Evolutionary conservation across 1,284 basidiomycete genomes (phyloP).

Genomic region (Puccinia horiana): DNA sequence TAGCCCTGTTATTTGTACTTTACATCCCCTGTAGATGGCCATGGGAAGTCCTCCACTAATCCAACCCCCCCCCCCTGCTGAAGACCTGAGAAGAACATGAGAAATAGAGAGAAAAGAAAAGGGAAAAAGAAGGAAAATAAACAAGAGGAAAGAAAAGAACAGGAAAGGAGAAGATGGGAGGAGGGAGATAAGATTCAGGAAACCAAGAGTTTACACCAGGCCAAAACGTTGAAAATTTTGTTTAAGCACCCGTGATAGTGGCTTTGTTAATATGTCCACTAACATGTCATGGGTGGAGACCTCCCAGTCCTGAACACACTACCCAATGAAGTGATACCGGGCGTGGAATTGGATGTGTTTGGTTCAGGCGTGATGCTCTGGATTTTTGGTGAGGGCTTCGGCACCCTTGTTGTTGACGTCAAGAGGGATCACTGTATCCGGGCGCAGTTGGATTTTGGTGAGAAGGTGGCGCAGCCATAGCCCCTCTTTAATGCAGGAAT

Average conservation of each 20-base stretch:
- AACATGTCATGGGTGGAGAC: not conserved
- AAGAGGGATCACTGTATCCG: not conserved
- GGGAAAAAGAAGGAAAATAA: too few relatives aligned
- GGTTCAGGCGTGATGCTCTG: not conserved
- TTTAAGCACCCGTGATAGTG: not conserved
- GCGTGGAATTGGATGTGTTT: slow-evolving; percentile 27
- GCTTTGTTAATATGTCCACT: not conserved
- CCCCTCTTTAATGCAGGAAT: not conserved
- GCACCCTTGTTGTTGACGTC: not conserved
- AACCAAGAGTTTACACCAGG: too few relatives aligned
- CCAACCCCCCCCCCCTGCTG: too few relatives aligned
- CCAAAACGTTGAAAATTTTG: not conserved
- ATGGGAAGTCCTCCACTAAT: too few relatives aligned
- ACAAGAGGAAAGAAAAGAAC: too few relatives aligned
- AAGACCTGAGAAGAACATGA: too few relatives aligned
- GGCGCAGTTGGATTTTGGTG: not conserved
- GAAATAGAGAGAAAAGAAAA: too few relatives aligned
- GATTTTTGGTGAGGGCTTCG: not conserved
- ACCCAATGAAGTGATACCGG: not conserved
- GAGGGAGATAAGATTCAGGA: too few relatives aligned
- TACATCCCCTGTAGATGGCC: too few relatives aligned
- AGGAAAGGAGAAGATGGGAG: too few relatives aligned
- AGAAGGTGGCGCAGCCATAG: not conserved
- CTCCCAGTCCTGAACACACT: not conserved
- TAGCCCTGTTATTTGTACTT: too few relatives aligned